These are phyloP conservation scores for Capronia epimyces DNA, from an alignment of 2,329 filamentous ascomycete genomes.

Conservation along the genomic window DNA sequence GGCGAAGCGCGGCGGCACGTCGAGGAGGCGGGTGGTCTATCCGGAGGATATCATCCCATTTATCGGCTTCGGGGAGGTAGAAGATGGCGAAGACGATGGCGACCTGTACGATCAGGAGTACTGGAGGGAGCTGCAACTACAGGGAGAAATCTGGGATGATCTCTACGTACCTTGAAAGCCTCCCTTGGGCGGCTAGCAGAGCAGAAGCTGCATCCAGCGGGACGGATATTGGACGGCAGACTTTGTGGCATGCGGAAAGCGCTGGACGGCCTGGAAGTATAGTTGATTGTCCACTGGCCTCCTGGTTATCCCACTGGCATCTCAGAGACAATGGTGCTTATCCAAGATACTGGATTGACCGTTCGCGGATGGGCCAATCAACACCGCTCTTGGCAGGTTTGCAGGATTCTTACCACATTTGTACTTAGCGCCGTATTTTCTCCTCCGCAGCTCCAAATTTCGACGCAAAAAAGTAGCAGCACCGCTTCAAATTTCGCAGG, in stretches of 20 bases:
- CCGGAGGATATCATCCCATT: conserved; percentile 17
- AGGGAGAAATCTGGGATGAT: conserved; percentile 13
- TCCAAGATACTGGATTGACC: too few relatives aligned
- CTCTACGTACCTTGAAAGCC: neutral
- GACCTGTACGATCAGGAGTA: conserved; percentile 6
- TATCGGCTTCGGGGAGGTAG: neutral
- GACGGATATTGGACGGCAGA: neutral
- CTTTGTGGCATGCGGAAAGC: neutral
- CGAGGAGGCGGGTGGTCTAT: conserved; percentile 8
- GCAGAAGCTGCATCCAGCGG: too few relatives aligned
- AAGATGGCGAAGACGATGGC: neutral
- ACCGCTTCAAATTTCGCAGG: neutral
- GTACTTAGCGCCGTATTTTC: neutral
- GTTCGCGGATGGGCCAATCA: conserved; percentile 1
- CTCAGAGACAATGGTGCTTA: too few relatives aligned
- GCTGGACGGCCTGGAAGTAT: neutral
- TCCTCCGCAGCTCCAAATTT: conserved; percentile 3
- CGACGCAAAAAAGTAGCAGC: neutral
- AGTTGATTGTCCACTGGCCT: neutral
- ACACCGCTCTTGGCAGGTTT: neutral
- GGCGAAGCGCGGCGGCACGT: conserved; percentile 1
- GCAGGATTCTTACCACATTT: neutral
- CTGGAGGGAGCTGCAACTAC: conserved; percentile 9
- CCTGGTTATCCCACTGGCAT: neutral
- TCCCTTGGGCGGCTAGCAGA: too few relatives aligned